Percentiles rank a stretch among this genome's conserved stretches.
phyloP scores from a whole-genome alignment of 306 rosid species.

The Vigna angularis region DNA sequence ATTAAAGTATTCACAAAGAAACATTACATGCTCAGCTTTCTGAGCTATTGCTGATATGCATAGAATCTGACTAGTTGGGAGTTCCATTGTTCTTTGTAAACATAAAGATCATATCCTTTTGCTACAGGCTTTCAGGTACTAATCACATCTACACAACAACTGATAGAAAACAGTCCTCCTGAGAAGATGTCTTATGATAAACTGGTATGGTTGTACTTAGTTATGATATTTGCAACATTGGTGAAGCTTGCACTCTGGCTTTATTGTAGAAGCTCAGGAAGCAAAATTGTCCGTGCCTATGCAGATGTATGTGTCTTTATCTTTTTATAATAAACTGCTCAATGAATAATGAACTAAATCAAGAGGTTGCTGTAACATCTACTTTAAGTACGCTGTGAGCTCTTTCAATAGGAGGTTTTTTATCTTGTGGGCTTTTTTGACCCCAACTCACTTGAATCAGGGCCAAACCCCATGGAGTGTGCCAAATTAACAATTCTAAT shows the following conservation, averaged over 20 bases:
- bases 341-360: conserved; percentile 2
- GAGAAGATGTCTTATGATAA: conserved; percentile 64
- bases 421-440: too few relatives aligned
- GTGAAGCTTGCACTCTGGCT: conserved; percentile 84
- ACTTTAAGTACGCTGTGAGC: not conserved
- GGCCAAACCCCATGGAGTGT: too few relatives aligned
- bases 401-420: too few relatives aligned
- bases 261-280: conserved; percentile 76
- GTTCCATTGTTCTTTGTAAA: too few relatives aligned
- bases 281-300: conserved; percentile 81
- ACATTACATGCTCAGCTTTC: too few relatives aligned
- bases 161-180: conserved; percentile 53
- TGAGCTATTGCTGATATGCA: too few relatives aligned
- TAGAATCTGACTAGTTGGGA: too few relatives aligned
- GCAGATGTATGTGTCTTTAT: conserved; percentile 61
- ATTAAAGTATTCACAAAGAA: too few relatives aligned
- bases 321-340: not conserved
- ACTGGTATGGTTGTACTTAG: conserved; percentile 62
- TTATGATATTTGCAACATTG: conserved; percentile 72
- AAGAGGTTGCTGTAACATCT: not conserved
- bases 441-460: too few relatives aligned
- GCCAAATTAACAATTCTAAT: too few relatives aligned
- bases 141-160: conserved; percentile 62
- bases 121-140: conserved; percentile 80
- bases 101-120: too few relatives aligned